phyloP scores from a whole-genome alignment of 1,284 basidiomycete species.

The Trichosporon sp. region DNA sequence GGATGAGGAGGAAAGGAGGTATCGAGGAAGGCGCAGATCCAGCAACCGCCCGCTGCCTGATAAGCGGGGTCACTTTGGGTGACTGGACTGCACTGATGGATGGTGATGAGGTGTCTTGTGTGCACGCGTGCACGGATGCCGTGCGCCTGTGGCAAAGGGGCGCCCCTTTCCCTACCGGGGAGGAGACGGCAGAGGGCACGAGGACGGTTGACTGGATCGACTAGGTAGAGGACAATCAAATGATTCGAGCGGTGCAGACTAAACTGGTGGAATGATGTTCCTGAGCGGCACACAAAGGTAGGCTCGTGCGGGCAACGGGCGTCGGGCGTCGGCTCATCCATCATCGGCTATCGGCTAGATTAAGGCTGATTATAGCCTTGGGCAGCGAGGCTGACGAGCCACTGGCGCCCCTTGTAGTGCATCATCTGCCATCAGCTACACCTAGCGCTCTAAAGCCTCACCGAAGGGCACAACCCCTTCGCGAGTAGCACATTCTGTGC shows the following conservation, averaged over 20 bases:
- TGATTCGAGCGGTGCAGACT: neutral
- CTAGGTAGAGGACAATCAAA: neutral
- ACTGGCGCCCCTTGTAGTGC: neutral
- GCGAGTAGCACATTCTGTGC: no score
- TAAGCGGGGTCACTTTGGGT: neutral
- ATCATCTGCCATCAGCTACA: neutral
- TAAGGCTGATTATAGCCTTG: neutral
- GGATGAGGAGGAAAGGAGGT: neutral
- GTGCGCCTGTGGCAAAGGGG: neutral
- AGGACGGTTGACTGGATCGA: constrained; percentile 2
- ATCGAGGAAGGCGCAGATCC: neutral
- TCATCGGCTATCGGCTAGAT: neutral
- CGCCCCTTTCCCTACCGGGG: neutral
- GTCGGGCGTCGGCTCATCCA: neutral
- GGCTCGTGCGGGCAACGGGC: neutral
- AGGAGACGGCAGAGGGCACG: neutral
- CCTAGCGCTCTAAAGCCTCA: no score
- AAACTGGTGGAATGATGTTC: neutral
- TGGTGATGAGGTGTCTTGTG: neutral
- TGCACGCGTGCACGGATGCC: constrained; percentile 1
- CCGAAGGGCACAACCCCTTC: no score
- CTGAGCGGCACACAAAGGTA: neutral
- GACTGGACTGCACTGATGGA: neutral
- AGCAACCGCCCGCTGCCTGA: neutral
- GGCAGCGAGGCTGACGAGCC: neutral